Evolutionary conservation across 208 protist genomes (phyloP), one percentile per base, ranked within the genome.

Genomic region (Trichomonas tenax): DNA sequence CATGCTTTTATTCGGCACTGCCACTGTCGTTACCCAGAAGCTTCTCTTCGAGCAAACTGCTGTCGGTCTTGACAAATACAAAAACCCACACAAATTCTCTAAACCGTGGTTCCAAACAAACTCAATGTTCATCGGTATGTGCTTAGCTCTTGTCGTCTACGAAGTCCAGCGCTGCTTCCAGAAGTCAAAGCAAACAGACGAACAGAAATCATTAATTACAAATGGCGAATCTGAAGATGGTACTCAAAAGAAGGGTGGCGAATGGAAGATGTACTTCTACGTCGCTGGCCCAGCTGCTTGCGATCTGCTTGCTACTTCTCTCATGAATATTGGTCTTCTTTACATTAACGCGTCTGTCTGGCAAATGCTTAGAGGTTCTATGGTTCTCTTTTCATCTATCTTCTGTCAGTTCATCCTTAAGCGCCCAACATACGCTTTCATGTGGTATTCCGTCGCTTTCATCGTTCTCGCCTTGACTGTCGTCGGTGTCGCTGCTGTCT

Each of bases 81-180:
- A 40, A 46, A 40, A 89, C 21, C 82, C 82, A 89, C 82, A 46
- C 31, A 89, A 89, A 89, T 89, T 89, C 82, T 23, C 8, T 0
- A 89, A 89, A 31, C 82, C 82, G 48, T 89, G 82, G 82, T 89
- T 89, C 82, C 82, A 89, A 89, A 89, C 82, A 89, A 46, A 44
- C 40, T 89, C 82, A 46, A 89, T 89, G 82, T 89, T 89, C 41
- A 17, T 89, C 36, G 82, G 82, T 48, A 89, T 89, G 82, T 46
- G 23, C 31, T 8, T 44, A 6, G 82, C 82, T 48, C 82, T 89
- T 89, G 82, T 89, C 17, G 82, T 89, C n/a, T 89, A 89, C 23
- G 82, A 89, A 89, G 40, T 89, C 48, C 82, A 89, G 41, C 3
- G 82, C 21, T 89, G 82, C 48, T 44, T 89, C 0, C 0, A 89